Conservation (phyloP, 192 early-diverging fungal species). For the Backusella luteola region DNA sequence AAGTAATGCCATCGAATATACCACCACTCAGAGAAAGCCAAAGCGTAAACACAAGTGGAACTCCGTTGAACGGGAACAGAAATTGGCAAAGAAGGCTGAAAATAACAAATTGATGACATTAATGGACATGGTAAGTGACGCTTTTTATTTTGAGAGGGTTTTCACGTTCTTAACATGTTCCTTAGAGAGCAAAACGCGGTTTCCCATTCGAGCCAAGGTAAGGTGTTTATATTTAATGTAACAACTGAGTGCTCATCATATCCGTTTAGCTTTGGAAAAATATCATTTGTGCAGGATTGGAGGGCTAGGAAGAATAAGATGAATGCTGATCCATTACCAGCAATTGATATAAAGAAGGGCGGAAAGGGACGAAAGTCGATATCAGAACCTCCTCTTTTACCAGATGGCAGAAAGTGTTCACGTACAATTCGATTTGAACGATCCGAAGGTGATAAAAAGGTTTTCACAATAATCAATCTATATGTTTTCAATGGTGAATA, state of each 20-base stretch:
- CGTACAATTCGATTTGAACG: conserved; percentile 72
- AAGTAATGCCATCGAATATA: conserved; percentile 65
- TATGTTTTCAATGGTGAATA: conserved; percentile 51
- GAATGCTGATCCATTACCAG: conserved; percentile 48
- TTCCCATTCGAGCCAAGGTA: conserved; percentile 59
- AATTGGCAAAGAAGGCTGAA: conserved; percentile 65
- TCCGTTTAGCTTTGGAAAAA: conserved; percentile 53
- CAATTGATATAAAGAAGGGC: conserved; percentile 46
- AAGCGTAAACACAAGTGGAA: conserved; percentile 69
- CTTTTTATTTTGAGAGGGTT: neutral
- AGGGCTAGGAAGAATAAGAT: conserved; percentile 55
- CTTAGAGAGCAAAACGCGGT: conserved; percentile 34
- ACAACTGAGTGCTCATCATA: neutral
- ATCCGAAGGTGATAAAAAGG: conserved; percentile 47
- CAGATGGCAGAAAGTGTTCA: conserved; percentile 61
- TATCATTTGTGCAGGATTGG: conserved; percentile 71
- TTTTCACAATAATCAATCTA: conserved; percentile 64
- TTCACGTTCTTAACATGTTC: neutral
- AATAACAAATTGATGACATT: conserved; percentile 67
- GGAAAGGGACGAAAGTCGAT: conserved; percentile 34
- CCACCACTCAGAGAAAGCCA: conserved; percentile 48
- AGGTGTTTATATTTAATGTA: neutral
- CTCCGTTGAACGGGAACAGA: conserved; percentile 66
- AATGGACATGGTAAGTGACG: conserved; percentile 60
- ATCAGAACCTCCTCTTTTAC: conserved; percentile 40